phyloP scores from a whole-genome alignment of 371 early-diverging fungal genomes.

The Aphelidium insulamus region DNA sequence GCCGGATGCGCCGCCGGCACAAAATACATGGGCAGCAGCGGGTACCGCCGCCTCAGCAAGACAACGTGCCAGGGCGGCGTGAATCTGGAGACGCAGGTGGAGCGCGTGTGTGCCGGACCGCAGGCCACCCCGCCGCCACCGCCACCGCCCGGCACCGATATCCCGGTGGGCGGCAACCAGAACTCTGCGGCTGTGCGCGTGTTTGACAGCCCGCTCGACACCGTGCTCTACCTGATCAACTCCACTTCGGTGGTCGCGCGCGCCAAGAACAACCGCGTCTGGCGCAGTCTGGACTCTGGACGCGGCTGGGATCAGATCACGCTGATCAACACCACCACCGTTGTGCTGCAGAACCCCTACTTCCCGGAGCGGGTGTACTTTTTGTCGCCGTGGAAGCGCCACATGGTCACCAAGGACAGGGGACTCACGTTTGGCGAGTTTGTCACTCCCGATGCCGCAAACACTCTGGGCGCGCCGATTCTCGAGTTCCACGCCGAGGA shows the following conservation, averaged over 20 bases:
- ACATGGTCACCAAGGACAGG: slow-evolving; percentile 41
- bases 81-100: slow-evolving; percentile 25
- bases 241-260: slow-evolving; percentile 28
- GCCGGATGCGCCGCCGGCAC: slow-evolving; percentile 21
- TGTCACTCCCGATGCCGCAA: slow-evolving; percentile 29
- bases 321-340: slow-evolving; percentile 6
- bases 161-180: slow-evolving; percentile 6
- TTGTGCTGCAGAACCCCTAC: slow-evolving; percentile 44
- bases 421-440: slow-evolving; percentile 35
- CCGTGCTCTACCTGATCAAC: slow-evolving; percentile 23
- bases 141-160: too few species aligned
- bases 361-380: slow-evolving; percentile 24
- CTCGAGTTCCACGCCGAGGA: slow-evolving; percentile 63
- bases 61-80: slow-evolving; percentile 39
- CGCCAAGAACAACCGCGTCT: slow-evolving; percentile 25
- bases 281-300: slow-evolving; percentile 51
- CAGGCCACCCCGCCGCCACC: too few species aligned
- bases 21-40: slow-evolving; percentile 36
- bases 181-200: too few species aligned
- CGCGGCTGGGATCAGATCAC: slow-evolving; percentile 28
- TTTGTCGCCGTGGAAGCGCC: slow-evolving; percentile 21
- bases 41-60: slow-evolving; percentile 33
- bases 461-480: slow-evolving; percentile 18
- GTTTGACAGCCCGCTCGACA: slow-evolving; percentile 12
- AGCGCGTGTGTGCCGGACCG: slow-evolving; percentile 35